A percentile compares a stretch with the other conserved stretches of the same genome.
These are phyloP conservation scores for Ascodesmis nigricans DNA, from an alignment of 495 filamentous ascomycete species.

Conservation along the genomic window DNA sequence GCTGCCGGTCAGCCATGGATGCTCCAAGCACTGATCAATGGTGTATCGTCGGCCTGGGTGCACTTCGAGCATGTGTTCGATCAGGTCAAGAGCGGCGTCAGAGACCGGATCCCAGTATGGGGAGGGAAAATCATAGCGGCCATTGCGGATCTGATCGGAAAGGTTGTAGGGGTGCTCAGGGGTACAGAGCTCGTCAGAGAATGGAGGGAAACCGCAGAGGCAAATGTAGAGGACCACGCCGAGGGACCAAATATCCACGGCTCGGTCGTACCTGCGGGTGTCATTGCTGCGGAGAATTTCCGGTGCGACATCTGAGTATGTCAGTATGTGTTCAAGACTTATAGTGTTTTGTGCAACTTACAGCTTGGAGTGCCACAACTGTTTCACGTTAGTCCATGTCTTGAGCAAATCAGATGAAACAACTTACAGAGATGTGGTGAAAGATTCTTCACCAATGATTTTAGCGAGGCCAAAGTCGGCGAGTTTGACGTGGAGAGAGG, in stretches of 20 bases:
- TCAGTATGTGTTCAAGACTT: conserved; percentile 5
- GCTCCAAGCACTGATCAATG: conserved; percentile 71
- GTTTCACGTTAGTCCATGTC: no score
- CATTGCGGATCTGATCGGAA: conserved; percentile 64
- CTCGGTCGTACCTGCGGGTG: conserved; percentile 73
- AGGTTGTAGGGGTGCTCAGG: conserved; percentile 62
- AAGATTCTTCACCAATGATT: conserved; percentile 95
- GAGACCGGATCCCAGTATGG: conserved; percentile 93
- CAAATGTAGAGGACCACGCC: conserved; percentile 99
- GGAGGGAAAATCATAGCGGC: conserved; percentile 79
- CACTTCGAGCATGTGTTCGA: conserved; percentile 84
- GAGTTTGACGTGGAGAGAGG: conserved; percentile 71
- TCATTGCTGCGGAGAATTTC: conserved; percentile 68
- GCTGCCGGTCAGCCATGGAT: conserved; percentile 60
- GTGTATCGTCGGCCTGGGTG: conserved; percentile 64
- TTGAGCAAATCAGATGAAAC: conserved; percentile 7
- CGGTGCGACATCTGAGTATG: conserved; percentile 61
- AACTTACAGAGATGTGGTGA: conserved; percentile 73
- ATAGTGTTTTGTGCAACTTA: conserved; percentile 23
- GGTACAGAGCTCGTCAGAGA: conserved; percentile 76
- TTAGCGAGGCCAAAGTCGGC: conserved; percentile 97
- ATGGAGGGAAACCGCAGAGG: conserved; percentile 92
- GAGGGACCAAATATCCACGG: conserved; percentile 91
- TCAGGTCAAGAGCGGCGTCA: conserved; percentile 77
- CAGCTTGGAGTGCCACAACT: conserved; percentile 84